phyloP scores from a whole-genome alignment of 1,284 basidiomycete species.

The Malassezia caprae region DNA sequence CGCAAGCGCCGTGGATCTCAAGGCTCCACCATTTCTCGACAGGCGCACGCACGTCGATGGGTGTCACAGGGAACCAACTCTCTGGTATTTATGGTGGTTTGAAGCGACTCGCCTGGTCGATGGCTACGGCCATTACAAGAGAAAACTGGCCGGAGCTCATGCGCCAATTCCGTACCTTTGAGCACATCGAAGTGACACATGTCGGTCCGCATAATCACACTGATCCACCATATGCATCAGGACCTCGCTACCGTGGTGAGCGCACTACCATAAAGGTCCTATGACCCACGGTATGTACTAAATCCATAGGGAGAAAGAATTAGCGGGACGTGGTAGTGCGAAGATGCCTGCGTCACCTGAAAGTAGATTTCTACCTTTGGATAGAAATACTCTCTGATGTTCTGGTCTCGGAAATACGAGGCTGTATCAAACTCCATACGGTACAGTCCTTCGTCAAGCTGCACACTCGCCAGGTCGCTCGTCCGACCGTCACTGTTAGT shows the following conservation, averaged over 20 bases:
- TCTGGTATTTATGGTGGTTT: constrained; percentile 12
- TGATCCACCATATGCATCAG: constrained; percentile 4
- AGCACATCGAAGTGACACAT: constrained; percentile 3
- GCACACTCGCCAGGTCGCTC: background rate
- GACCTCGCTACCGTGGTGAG: background rate
- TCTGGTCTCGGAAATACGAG: background rate
- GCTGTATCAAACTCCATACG: constrained; percentile 3
- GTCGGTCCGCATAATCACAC: background rate
- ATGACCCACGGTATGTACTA: constrained; percentile 12
- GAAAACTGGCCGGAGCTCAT: constrained; percentile 11
- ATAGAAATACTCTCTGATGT: background rate
- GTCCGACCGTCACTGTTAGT: constrained; percentile 1
- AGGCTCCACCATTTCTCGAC: constrained; percentile 12
- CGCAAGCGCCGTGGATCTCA: background rate
- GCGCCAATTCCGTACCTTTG: constrained; percentile 6
- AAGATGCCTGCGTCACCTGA: background rate
- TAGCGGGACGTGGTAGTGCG: constrained; percentile 10
- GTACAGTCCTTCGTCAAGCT: background rate
- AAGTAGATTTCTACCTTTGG: background rate
- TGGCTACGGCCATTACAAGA: constrained; percentile 9
- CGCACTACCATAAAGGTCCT: background rate
- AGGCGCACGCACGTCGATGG: constrained; percentile 9
- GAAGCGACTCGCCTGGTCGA: constrained; percentile 12
- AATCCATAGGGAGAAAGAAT: constrained; percentile 10
- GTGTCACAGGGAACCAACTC: constrained; percentile 10